Evolutionary conservation across 495 filamentous ascomycete species (phyloP), one percentile per base, ranked within the genome.

Genomic region (Neurospora sp.): DNA sequence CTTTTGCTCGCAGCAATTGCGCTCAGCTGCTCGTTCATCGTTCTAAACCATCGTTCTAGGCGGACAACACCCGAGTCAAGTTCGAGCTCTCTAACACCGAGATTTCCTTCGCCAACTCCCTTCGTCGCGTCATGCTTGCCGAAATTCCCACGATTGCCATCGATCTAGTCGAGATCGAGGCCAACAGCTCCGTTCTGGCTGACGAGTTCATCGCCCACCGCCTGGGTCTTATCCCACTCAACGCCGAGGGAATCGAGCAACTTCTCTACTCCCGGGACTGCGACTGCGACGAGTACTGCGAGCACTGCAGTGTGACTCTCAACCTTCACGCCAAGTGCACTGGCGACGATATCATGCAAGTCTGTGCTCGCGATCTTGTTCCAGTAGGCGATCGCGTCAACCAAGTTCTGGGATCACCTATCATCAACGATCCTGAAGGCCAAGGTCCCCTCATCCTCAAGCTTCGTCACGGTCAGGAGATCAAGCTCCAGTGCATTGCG

Each of bases 191-290:
- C 69, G 94, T 98, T 4, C 89, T 98, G 10, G 91, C 96, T 46
- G 96, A 99, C 82, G 96, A 99, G 81, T 97, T 98, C 84, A 89
- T 99, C 76, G 89, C 91, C 42, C 96, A 99, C 84, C 92, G 96
- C 35, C 88, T 99, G 5, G 96, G 96, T 39, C 89, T 99, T 39
- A 90, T 98, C 73, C 96, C 96, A 12, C 89, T 99, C 10, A 91
- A 91, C 82, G 91, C 93, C 66, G 90, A 91, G 74, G 90, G 92
- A 78, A 91, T 94, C 80, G 93, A 98, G 70, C 85, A 89, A 72
- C 87, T 98, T 39, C 85, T 90, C 73, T 97, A 97, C 84, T 92
- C 92, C n/a, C 91, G 95, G 72, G 96, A 98, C 81, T 99, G 96
- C 85, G 92, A 95, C 75, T 99, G 96, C 85, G 94, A 97, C 70